Base-by-base conservation (phyloP, 306 rosid genomes). In the Lathyrus sativus region DNA sequence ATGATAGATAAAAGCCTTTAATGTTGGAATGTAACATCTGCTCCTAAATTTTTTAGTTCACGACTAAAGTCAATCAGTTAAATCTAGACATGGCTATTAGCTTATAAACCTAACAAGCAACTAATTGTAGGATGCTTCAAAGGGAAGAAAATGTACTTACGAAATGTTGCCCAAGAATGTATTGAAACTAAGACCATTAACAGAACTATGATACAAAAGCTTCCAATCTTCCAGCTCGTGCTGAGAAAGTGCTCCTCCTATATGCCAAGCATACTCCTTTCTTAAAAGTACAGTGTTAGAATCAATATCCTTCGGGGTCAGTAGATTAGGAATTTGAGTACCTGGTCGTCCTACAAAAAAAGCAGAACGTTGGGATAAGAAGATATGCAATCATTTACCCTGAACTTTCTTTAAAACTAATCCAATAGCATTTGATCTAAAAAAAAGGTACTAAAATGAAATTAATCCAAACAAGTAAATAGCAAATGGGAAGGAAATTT, bases 211-310 rank as follows among this genome's bases (percentile, higher is more conserved):
- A 78, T 93, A 93, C 74, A 93, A 78, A 63, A 90, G 96, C 71
- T 80, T 85, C 98, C 98, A 93, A 69, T 84, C 97, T 76, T 73
- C 86, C 76, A 86, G 76, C 75, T 93, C 95, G 9, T 79, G 93
- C 58, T 72, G 96, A 17, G 96, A 57, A 74, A 90, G 95, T 59
- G 89, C 88, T 66, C 98, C 98, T 80, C 97, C 95, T 60, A 93
- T 85, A 73, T 85, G 98, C 97, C 98, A 90, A 70, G 96, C 95
- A 74, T 82, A 85, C 64, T 86, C 88, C 89, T 88, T 83, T 75
- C 85, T 93, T 68, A 90, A 66, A 60, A 88, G 72, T n/a, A 88
- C 31, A 70, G 74, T 41, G 64, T 70, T 78, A 31, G 95, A 63
- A 74, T 88, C 85, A 43, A 85, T 49, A 68, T 55, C 72, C 46